phyloP scores from a whole-genome alignment of 148 eudicot genomes.

The Nepenthes gracilis region DNA sequence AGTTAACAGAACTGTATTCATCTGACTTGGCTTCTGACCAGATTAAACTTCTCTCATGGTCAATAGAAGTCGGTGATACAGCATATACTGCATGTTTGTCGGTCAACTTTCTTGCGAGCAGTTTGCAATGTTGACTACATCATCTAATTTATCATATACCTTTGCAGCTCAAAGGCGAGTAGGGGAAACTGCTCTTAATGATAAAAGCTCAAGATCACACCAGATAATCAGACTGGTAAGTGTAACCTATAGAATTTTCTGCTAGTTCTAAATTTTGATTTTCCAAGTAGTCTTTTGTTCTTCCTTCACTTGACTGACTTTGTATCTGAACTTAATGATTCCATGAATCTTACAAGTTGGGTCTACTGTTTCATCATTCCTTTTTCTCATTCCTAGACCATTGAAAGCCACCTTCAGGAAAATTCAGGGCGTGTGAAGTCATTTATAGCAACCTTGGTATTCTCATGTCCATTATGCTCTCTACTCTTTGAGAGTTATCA shows the following conservation, averaged over 20 bases:
- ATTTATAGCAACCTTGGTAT: conserved; percentile 84
- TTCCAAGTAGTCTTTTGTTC: not conserved
- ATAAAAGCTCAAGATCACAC: conserved; percentile 95
- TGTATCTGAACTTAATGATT: not conserved
- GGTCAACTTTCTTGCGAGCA: not conserved
- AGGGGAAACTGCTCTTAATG: conserved; percentile 90
- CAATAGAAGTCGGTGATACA: no score
- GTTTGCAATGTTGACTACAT: not conserved
- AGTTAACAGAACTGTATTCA: no score
- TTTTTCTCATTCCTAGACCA: conserved; percentile 28
- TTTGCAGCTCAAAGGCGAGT: conserved; percentile 90
- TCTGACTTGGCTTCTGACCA: no score
- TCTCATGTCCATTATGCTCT: conserved; percentile 9
- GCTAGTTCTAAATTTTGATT: not conserved
- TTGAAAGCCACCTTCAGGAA: conserved; percentile 68
- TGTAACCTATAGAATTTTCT: conserved; percentile 1
- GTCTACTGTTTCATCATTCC: not conserved
- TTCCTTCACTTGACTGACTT: no score
- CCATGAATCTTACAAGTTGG: not conserved
- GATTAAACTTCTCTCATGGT: no score
- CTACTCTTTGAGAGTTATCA: not conserved
- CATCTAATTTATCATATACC: conserved; percentile 1
- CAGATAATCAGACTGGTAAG: conserved; percentile 86
- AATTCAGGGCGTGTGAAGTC: conserved; percentile 69
- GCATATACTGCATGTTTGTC: not conserved